Evolutionary conservation across 495 filamentous ascomycete species (phyloP).

Genomic region (Aspergillus hancockii): DNA sequence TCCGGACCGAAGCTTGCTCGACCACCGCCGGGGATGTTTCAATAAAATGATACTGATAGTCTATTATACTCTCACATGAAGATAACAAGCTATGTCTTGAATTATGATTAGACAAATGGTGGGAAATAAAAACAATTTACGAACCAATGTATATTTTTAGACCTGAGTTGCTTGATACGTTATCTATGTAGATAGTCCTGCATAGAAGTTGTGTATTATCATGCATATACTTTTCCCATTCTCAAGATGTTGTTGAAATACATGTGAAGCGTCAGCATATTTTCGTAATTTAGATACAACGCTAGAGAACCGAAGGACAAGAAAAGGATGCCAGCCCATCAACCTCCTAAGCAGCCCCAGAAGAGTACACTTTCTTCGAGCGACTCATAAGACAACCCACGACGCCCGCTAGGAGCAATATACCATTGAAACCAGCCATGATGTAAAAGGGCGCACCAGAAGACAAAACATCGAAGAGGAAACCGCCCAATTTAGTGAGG

Average conservation of each 20-base stretch:
- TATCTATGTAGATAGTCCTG: too few relatives aligned
- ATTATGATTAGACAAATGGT: background rate
- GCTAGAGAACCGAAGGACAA: background rate
- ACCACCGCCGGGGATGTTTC: constrained; percentile 17
- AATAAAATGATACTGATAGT: background rate
- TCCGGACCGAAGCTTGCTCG: background rate
- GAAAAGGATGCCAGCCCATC: background rate
- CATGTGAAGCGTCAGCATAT: background rate
- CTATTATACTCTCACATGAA: background rate
- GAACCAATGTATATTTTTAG: background rate
- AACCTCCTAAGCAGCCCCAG: background rate
- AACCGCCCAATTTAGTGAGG: constrained; percentile 89
- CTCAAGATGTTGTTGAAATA: too few relatives aligned
- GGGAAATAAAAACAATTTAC: background rate
- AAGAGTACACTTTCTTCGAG: constrained; percentile 7
- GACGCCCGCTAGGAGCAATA: constrained; percentile 62
- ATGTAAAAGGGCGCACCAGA: constrained; percentile 85
- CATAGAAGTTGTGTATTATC: too few relatives aligned
- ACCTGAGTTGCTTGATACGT: background rate
- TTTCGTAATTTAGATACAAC: background rate
- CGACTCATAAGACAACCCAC: constrained; percentile 31
- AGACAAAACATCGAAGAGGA: constrained; percentile 71
- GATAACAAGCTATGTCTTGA: background rate
- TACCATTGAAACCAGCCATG: constrained; percentile 82
- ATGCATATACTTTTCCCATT: too few relatives aligned